Conservation (phyloP, 768 basidiomycete species). For the Suillus ampliporus region DNA sequence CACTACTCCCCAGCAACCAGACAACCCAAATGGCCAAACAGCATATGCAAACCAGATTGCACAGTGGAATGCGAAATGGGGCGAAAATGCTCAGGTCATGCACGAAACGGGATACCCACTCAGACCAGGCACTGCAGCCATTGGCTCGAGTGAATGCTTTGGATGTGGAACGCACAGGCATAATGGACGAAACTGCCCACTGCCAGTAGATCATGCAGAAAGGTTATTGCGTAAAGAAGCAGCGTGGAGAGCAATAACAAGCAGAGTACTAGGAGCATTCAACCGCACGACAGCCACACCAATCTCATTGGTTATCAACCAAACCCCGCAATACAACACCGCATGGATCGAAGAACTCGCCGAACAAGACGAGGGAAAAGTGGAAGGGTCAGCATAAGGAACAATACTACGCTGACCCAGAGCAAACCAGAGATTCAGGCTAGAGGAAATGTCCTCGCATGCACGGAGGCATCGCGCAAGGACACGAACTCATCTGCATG, state of each 20-base stretch:
- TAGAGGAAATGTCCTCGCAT: too few relatives aligned
- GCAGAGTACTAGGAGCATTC: not conserved
- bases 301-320: too few relatives aligned
- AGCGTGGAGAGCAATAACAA: conserved; percentile 1
- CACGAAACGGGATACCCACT: conserved; percentile 6
- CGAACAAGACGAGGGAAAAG: too few relatives aligned
- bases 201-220: not conserved
- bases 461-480: too few relatives aligned
- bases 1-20: too few relatives aligned
- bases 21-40: too few relatives aligned
- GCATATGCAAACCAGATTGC: not conserved
- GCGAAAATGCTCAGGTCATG: not conserved
- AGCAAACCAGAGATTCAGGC: too few relatives aligned
- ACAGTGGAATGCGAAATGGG: not conserved
- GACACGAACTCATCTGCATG: too few relatives aligned
- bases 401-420: too few relatives aligned
- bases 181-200: not conserved
- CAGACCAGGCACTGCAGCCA: conserved; percentile 1
- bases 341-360: too few relatives aligned
- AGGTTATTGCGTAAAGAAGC: not conserved
- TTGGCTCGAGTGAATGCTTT: conserved; percentile 9
- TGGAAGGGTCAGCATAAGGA: too few relatives aligned
- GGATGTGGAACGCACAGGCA: conserved; percentile 1
- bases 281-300: not conserved
- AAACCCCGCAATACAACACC: too few relatives aligned